A percentile compares a stretch with the other conserved stretches of the same genome.
Evolutionary conservation across 2,329 filamentous ascomycete species (phyloP).

Genomic region (Aureobasidium sp.): DNA sequence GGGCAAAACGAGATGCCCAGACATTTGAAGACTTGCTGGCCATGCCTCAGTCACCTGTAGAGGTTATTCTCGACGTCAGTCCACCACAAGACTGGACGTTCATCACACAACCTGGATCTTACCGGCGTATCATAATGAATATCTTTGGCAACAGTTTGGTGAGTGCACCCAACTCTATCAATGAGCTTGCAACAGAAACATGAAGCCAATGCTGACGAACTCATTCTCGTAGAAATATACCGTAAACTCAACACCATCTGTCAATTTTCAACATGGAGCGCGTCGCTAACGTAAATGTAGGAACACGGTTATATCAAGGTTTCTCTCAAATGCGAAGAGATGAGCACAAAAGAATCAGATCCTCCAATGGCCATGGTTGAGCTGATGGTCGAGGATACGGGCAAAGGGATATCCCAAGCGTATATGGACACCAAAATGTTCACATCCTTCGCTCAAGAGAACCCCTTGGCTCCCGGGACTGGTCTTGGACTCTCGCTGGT

Average conservation of each 20-base stretch:
- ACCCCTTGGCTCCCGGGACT: conserved; percentile 15
- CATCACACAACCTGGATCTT: conserved; percentile 34
- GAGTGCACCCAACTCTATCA: background rate
- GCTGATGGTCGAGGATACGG: conserved; percentile 15
- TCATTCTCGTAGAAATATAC: conserved; percentile 30
- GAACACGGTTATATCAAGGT: conserved; percentile 30
- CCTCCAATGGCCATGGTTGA: background rate
- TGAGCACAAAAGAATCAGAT: conserved; percentile 14
- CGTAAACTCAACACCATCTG: background rate
- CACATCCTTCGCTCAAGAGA: conserved; percentile 18
- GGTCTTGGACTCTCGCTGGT: conserved; percentile 19
- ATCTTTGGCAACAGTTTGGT: conserved; percentile 36
- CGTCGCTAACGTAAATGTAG: conserved; percentile 8
- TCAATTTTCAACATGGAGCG: background rate
- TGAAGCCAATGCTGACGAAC: background rate
- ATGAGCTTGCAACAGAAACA: background rate
- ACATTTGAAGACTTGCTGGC: conserved; percentile 19
- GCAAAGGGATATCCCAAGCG: conserved; percentile 17
- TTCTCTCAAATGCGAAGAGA: conserved; percentile 18
- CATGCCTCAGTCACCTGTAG: conserved; percentile 31
- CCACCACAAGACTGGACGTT: conserved; percentile 33
- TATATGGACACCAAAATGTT: conserved; percentile 18
- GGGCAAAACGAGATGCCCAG: conserved; percentile 12
- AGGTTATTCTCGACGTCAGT: conserved; percentile 34
- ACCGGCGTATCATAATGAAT: conserved; percentile 37